Base-by-base conservation (phyloP, 257 asterid species). In the Linaria vulgaris region DNA sequence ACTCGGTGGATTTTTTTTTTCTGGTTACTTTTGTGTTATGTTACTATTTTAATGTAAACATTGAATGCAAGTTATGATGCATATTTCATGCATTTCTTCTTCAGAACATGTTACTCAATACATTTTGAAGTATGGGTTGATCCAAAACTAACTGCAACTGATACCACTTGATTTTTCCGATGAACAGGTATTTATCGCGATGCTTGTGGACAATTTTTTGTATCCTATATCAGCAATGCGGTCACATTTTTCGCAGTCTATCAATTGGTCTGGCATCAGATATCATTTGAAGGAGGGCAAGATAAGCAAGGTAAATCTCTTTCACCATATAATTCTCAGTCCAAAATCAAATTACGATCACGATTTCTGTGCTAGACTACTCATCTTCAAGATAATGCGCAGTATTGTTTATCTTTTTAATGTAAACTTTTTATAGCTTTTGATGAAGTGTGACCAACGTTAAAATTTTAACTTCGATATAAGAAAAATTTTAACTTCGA, bases 201-300 rank as follows among this genome's bases (percentile, higher is more conserved):
- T 92, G 95, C 72, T 92, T 76, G 97, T 92, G 24, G 99, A 89
- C 85, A 92, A 92, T 68, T 92, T 89, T 61, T 78, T 92, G 34
- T 92, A 87, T 78, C 97, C 99, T 3, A 3, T 94, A 59, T 94
- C 96, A 54, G 96, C 99, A 61, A 31, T 90, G 48, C 92, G 99
- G 21, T 94, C 99, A 31, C 96, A 89, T 74, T 90, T 90, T 43
- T 85, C 90, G 41, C 97, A 90, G 75, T 94, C 92, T 38, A 94
- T 94, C 83, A 75, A 90, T 61, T 94, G 99, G 99, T 94, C 99
- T 54, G 99, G 99, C 69, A 85, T 90, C 50, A 81, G 95, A 43
- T 94, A 94, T 69, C 95, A 90, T 80, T 79, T 94, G 76, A 85
- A 69, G 87, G 76, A 94, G 49, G 99, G 99, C 69, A 94, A 86